Percentiles rank a stretch among this genome's conserved stretches.
Conservation (phyloP, 225 moss, liverwort and hornwort genomes). For the Asterella californica region DNA sequence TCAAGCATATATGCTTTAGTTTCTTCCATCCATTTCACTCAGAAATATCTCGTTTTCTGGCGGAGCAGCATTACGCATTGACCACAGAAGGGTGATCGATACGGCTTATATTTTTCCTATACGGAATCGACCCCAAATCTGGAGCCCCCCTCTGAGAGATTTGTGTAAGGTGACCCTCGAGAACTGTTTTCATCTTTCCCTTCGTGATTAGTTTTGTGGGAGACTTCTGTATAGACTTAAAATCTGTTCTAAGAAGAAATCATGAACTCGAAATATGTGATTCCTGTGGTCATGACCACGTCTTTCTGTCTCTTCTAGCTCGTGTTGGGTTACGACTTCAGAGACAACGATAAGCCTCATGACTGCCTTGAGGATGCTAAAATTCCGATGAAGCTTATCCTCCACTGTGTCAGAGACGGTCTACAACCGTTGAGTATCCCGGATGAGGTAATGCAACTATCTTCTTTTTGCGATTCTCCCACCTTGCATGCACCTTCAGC, state of each 20-base stretch:
- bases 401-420: slow-evolving; percentile 46
- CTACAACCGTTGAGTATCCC: slow-evolving; percentile 35
- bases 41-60: neutral
- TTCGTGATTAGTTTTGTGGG: neutral
- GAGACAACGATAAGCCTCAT: slow-evolving; percentile 55
- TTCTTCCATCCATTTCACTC: neutral
- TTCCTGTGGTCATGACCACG: neutral
- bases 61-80: slow-evolving; percentile 54
- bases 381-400: slow-evolving; percentile 56
- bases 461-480: neutral
- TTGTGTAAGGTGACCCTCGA: slow-evolving; percentile 46
- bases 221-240: neutral
- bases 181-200: neutral
- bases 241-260: neutral
- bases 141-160: slow-evolving; percentile 39
- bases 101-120: slow-evolving; percentile 51
- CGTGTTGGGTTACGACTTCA: slow-evolving; percentile 63
- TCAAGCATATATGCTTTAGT: neutral
- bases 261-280: neutral
- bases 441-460: slow-evolving; percentile 30
- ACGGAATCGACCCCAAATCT: slow-evolving; percentile 38
- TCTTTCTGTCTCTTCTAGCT: slow-evolving; percentile 23
- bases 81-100: slow-evolving; percentile 60
- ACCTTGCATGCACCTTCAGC: neutral
- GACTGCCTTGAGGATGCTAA: slow-evolving; percentile 59